Percentiles rank a stretch among this genome's conserved stretches.
Evolutionary conservation across 495 filamentous ascomycete species (phyloP).

Genomic region (Chaetomidium leptoderma): DNA sequence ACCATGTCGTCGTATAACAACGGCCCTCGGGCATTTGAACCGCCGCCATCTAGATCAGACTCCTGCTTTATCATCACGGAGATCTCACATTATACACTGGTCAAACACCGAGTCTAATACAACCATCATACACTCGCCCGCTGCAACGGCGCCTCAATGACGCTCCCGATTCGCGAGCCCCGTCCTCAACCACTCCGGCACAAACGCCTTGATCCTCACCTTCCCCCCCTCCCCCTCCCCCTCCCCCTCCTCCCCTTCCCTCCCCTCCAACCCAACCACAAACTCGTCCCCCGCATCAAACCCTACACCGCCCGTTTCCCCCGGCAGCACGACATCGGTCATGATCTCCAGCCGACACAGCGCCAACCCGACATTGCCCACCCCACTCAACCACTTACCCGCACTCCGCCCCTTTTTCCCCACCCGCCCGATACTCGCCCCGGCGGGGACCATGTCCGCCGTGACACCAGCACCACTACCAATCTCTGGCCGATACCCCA

Average conservation of each 20-base stretch:
- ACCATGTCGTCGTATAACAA: no score
- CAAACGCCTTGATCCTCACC: slow-evolving; percentile 75
- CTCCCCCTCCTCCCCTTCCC: slow-evolving; percentile 14
- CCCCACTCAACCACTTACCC: slow-evolving; percentile 69
- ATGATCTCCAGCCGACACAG: slow-evolving; percentile 85
- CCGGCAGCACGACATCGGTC: slow-evolving; percentile 66
- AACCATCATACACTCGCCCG: no score
- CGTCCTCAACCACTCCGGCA: slow-evolving; percentile 69
- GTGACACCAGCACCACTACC: slow-evolving; percentile 1
- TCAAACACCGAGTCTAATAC: no score
- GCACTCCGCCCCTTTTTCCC: slow-evolving; percentile 59
- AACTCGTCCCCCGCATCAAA: slow-evolving; percentile 46
- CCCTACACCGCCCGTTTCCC: slow-evolving; percentile 53
- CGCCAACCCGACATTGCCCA: slow-evolving; percentile 85
- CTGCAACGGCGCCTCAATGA: neutral
- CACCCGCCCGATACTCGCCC: slow-evolving; percentile 38
- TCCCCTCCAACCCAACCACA: slow-evolving; percentile 32
- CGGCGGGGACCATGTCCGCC: slow-evolving; percentile 31
- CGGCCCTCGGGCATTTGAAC: no score
- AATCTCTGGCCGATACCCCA: slow-evolving; percentile 45
- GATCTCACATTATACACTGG: neutral
- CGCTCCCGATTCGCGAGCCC: slow-evolving; percentile 22
- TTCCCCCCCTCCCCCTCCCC: slow-evolving; percentile 38
- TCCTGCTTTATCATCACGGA: no score
- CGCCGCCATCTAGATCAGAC: no score